These are phyloP conservation scores for Fusarium subglutinans DNA, from an alignment of 2,329 filamentous ascomycete genomes.

Conservation along the genomic window DNA sequence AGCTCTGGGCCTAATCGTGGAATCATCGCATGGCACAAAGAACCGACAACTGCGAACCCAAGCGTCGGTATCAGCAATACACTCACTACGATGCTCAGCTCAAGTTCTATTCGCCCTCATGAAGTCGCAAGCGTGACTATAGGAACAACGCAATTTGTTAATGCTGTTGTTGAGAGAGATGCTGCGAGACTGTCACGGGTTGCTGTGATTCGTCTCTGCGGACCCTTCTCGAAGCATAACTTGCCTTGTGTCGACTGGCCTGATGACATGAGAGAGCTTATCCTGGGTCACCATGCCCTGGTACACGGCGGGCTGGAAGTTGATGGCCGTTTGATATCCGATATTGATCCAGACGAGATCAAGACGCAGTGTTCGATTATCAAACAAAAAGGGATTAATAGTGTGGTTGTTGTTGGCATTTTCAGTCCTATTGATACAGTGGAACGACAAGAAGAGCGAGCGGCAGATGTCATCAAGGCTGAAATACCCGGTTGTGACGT, in stretches of 20 bases:
- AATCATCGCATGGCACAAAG: conserved; percentile 60
- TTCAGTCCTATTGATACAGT: conserved; percentile 63
- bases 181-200: conserved; percentile 57
- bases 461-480: conserved; percentile 52
- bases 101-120: conserved; percentile 45
- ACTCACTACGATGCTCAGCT: conserved; percentile 55
- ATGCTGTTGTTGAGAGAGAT: conserved; percentile 66
- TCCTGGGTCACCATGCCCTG: conserved; percentile 56
- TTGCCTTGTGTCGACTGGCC: conserved; percentile 65
- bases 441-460: conserved; percentile 59
- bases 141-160: conserved; percentile 68
- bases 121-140: conserved; percentile 61
- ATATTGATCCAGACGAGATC: conserved; percentile 55
- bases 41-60: conserved; percentile 58
- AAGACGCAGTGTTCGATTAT: conserved; percentile 51
- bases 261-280: conserved; percentile 55
- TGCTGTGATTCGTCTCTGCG: conserved; percentile 64
- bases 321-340: conserved; percentile 58
- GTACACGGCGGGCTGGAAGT: conserved; percentile 63
- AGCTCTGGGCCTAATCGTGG: conserved; percentile 50
- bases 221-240: conserved; percentile 61
- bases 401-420: conserved; percentile 59
- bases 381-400: conserved; percentile 53
- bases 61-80: conserved; percentile 57
- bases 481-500: conserved; percentile 55